phyloP scores from a whole-genome alignment of 441 rosid species.

The Syzygium syzygioides region DNA sequence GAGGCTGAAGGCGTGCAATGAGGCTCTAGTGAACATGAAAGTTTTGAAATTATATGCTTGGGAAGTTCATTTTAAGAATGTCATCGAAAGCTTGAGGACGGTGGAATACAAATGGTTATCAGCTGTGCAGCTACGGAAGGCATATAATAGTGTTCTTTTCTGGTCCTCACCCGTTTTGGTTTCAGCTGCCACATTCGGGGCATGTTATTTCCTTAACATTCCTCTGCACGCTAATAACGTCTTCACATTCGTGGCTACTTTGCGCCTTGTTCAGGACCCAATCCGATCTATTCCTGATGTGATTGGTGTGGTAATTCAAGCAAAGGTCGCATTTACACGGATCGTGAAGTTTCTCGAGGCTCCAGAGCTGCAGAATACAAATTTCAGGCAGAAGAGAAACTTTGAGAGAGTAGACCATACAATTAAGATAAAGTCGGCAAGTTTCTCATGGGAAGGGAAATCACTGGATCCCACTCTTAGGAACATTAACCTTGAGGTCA shows the following conservation, averaged over 20 bases:
- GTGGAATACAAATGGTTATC: slow-evolving; percentile 63
- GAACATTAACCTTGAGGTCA: slow-evolving; percentile 50
- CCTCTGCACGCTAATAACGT: slow-evolving; percentile 83
- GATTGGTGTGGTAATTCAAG: slow-evolving; percentile 80
- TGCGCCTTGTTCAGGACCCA: slow-evolving; percentile 91
- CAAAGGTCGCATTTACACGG: slow-evolving; percentile 81
- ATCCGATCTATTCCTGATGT: slow-evolving; percentile 85
- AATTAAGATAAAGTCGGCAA: slow-evolving; percentile 44
- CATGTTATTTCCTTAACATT: slow-evolving; percentile 70
- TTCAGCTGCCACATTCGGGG: slow-evolving; percentile 79
- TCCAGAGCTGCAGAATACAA: slow-evolving; percentile 68
- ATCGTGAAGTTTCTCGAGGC: slow-evolving; percentile 78
- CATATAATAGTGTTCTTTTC: slow-evolving; percentile 57
- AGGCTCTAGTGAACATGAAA: slow-evolving; percentile 89
- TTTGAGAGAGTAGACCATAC: slow-evolving; percentile 23
- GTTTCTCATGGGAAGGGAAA: slow-evolving; percentile 81
- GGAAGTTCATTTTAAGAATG: slow-evolving; percentile 86
- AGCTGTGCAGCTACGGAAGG: slow-evolving; percentile 67
- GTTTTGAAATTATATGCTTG: slow-evolving; percentile 89
- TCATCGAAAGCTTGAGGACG: slow-evolving; percentile 58
- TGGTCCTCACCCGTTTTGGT: slow-evolving; percentile 93
- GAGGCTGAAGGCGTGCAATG: slow-evolving; percentile 65
- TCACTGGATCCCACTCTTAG: slow-evolving; percentile 51
- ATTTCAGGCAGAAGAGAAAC: slow-evolving; percentile 29
- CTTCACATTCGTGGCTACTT: slow-evolving; percentile 85